phyloP scores from a whole-genome alignment of 495 filamentous ascomycete genomes.

The Coniosporium apollinis region DNA sequence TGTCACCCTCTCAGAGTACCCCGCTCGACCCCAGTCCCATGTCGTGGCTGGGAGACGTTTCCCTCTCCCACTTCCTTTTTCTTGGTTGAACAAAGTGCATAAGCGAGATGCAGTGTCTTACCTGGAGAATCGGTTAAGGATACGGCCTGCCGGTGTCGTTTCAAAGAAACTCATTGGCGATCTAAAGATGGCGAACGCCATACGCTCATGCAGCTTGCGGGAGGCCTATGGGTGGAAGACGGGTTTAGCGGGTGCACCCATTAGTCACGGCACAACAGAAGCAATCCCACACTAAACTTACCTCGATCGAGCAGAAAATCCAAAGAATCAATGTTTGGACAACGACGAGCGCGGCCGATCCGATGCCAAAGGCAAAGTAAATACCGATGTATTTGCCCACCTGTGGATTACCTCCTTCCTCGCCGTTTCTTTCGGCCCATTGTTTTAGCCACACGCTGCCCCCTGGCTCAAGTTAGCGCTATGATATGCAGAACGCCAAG shows the following conservation, averaged over 20 bases:
- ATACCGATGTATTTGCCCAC: conserved; percentile 85
- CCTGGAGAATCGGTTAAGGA: conserved; percentile 93
- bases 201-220: conserved; percentile 88
- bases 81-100: too few relatives aligned
- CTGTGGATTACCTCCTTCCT: conserved; percentile 46
- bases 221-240: conserved; percentile 66
- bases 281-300: conserved; percentile 24
- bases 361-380: conserved; percentile 86
- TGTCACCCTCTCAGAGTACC: too few relatives aligned
- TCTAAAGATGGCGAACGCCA: conserved; percentile 96
- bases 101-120: too few relatives aligned
- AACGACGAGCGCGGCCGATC: conserved; percentile 72
- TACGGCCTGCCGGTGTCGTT: conserved; percentile 91
- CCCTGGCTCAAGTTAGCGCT: conserved; percentile 19
- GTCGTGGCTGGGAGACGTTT: too few relatives aligned
- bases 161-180: conserved; percentile 99
- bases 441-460: conserved; percentile 86
- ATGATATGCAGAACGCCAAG: neutral
- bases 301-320: conserved; percentile 99
- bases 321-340: conserved; percentile 88
- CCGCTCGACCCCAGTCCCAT: too few relatives aligned
- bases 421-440: conserved; percentile 69
- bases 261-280: too few relatives aligned
- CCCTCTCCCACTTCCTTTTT: too few relatives aligned
- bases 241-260: too few relatives aligned